Evolutionary conservation across 345 rosid species (phyloP), one percentile per base, ranked within the genome.

Genomic region (Dovyalis caffra): DNA sequence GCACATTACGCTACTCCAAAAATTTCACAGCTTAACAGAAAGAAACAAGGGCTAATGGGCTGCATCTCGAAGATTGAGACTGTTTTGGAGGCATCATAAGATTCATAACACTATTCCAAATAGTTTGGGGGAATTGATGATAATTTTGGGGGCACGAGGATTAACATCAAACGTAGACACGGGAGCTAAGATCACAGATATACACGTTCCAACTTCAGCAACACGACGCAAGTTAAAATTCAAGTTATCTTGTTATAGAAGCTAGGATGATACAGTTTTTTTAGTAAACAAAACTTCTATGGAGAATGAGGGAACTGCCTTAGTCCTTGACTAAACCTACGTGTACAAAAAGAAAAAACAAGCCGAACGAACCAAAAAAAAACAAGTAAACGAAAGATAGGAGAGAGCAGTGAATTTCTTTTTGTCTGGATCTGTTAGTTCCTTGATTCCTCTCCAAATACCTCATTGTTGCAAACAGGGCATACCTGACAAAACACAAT

Each of bases 381-480:
- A 14, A 28, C 64, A 15, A 6, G 20, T 6, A 20, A 18, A 66
- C 8, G 26, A 21, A n/a, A 53, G 25, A 7, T 34, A 67, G 35
- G 66, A 40, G 56, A 69, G 73, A 32, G 31, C 65, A 0, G 31
- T 58, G 74, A 53, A n/a, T 33, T 78, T 49, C 38, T 56, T 62
- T 63, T 43, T 15, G 20, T 34, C 66, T 74, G 26, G n/a, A 68
- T 70, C 57, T 65, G 63, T 72, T 73, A 78, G 16, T 82, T 67
- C 84, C 53, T 80, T 73, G 85, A 76, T 74, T 84, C 86, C 73
- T 80, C 82, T 11, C 81, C 86, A 18, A 83, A 86, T 49, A 90
- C 89, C 73, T 90, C 90, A 6, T 49, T 80, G 76, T 87, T 88
- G 85, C 94, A 90, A 61, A 90, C 86, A 0, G 89, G 94, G 74